These are phyloP conservation scores for Pholiota molesta DNA, from an alignment of 768 basidiomycete genomes.

Conservation along the genomic window DNA sequence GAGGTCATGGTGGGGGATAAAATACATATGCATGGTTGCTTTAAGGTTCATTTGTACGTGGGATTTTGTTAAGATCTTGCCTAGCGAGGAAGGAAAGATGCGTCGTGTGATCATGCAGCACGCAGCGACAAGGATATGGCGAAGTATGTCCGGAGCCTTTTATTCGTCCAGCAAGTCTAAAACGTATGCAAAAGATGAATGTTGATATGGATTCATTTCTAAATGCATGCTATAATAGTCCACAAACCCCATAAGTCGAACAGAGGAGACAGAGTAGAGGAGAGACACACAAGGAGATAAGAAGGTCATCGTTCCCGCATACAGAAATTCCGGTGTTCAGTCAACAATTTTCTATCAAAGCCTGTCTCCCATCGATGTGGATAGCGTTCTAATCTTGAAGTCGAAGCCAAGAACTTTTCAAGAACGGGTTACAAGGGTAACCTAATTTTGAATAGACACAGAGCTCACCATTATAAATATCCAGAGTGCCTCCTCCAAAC, in stretches of 20 bases:
- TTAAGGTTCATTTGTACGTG: not conserved
- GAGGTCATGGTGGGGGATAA: not conserved
- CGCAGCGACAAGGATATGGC: slow-evolving; percentile 2
- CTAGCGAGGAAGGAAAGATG: not conserved
- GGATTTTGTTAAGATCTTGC: not conserved
- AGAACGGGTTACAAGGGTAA: not conserved
- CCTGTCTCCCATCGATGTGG: no score
- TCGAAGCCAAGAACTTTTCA: not conserved
- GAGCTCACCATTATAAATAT: not conserved
- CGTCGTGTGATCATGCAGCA: slow-evolving; percentile 7
- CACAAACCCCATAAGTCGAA: not conserved
- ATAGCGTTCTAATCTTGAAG: not conserved
- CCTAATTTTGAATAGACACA: not conserved
- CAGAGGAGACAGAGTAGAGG: not conserved
- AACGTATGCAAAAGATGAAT: not conserved
- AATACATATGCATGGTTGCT: not conserved
- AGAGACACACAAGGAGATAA: not conserved
- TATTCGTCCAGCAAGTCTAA: slow-evolving; percentile 10
- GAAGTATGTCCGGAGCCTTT: slow-evolving; percentile 1
- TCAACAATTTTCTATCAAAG: no score
- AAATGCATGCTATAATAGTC: not conserved
- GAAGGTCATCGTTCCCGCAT: no score
- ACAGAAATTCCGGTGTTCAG: no score
- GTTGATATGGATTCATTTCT: not conserved
- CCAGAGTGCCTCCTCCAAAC: no score